phyloP scores from a whole-genome alignment of 208 protist genomes.

The Acanthamoeba royreba region DNA sequence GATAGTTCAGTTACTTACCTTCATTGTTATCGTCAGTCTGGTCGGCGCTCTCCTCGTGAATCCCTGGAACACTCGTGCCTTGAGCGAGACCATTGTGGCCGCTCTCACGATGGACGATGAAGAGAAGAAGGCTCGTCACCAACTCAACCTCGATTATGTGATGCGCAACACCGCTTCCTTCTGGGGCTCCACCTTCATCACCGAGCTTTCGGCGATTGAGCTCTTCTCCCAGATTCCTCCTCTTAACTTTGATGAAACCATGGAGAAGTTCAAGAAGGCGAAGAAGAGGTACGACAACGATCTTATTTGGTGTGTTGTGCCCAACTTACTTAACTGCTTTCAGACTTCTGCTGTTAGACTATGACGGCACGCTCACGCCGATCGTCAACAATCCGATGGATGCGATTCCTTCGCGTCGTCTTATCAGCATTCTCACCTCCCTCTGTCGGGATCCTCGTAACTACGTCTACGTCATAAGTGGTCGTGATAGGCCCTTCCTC shows the following conservation, averaged over 20 bases:
- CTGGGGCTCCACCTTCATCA: slow-evolving; percentile 25
- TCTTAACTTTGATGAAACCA: slow-evolving; percentile 14
- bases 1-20: not conserved
- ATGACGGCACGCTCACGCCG: slow-evolving; percentile 69
- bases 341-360: slow-evolving; percentile 62
- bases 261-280: not conserved
- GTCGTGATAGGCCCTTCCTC: slow-evolving; percentile 32
- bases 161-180: not conserved
- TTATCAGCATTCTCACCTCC: slow-evolving; percentile 40
- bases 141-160: slow-evolving; percentile 13
- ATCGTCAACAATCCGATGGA: slow-evolving; percentile 46
- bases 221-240: slow-evolving; percentile 9
- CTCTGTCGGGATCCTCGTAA: slow-evolving; percentile 50
- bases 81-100: slow-evolving; percentile 52
- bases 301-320: no score
- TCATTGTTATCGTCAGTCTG: not conserved
- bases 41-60: slow-evolving; percentile 61
- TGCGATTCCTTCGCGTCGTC: not conserved
- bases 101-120: slow-evolving; percentile 33
- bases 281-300: not conserved
- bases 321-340: not conserved
- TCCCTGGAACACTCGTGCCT: slow-evolving; percentile 63
- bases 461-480: slow-evolving; percentile 60
- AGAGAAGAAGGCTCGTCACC: slow-evolving; percentile 44
- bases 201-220: not conserved